These are phyloP conservation scores for Amanita brunnescens DNA, from an alignment of 768 basidiomycete species.

Conservation along the genomic window DNA sequence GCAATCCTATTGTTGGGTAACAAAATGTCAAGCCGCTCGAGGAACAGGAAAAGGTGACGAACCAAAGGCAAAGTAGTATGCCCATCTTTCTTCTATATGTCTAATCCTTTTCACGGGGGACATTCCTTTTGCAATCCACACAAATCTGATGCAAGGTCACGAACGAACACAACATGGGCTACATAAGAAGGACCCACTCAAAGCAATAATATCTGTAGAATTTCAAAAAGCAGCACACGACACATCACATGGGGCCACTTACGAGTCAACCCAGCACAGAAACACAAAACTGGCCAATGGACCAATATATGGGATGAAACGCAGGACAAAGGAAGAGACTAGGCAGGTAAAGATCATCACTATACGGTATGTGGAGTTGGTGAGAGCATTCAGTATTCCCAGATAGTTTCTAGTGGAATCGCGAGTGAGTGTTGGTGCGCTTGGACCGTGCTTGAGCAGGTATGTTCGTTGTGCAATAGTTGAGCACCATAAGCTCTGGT, in stretches of 20 bases:
- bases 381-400: slow-evolving; percentile 64
- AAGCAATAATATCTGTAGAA: slow-evolving; percentile 78
- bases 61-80: slow-evolving; percentile 84
- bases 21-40: background rate
- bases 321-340: slow-evolving; percentile 54
- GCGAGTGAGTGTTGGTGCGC: slow-evolving; percentile 35
- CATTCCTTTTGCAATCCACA: slow-evolving; percentile 69
- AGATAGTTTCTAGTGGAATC: slow-evolving; percentile 45
- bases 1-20: slow-evolving; percentile 47
- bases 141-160: slow-evolving; percentile 34
- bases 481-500: slow-evolving; percentile 69
- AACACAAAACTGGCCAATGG: slow-evolving; percentile 55
- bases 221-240: background rate
- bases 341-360: slow-evolving; percentile 80
- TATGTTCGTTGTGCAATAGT: slow-evolving; percentile 70
- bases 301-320: slow-evolving; percentile 59
- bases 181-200: slow-evolving; percentile 42
- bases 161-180: background rate
- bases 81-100: slow-evolving; percentile 83
- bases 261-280: slow-evolving; percentile 84
- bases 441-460: slow-evolving; percentile 59
- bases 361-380: slow-evolving; percentile 72
- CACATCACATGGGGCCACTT: slow-evolving; percentile 27
- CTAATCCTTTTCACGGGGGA: slow-evolving; percentile 61
- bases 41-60: slow-evolving; percentile 11